Base-by-base conservation (phyloP, 2,329 filamentous ascomycete genomes). In the Sclerotinia glacialis region DNA sequence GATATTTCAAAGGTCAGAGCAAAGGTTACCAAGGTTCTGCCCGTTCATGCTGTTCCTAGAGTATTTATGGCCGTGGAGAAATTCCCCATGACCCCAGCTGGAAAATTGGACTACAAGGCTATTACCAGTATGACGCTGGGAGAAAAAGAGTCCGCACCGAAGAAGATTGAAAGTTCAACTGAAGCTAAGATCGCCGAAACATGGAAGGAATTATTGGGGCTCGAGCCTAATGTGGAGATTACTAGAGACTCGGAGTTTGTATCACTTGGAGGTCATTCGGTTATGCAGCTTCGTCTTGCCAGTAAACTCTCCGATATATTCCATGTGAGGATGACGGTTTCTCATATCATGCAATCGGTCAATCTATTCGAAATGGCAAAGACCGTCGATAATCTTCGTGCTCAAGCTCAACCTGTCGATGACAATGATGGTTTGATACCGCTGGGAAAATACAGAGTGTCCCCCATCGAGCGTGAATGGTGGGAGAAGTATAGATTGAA, bases 41-140 rank as follows among this genome's bases (percentile, higher is more conserved):
- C 74, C 9, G n/a, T 46, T 4, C 75, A 76, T 64, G 72, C 74
- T 5, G 53, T 77, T 16, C 77, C 77, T 14, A 63, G 67, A 5
- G 44, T 69, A 9, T 73, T 78, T 2, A 34, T 69, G 1, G 63
- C 72, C 5, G 71, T 75, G 2, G 67, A 73, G 0, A 52, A 67
- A 21, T 73, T 79, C 23, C 78, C 77, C 11, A 71, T 71, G 66
- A 78, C 76, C 1, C 37, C 64, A 8, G 68, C 69, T 34, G 75
- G 75, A 3, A 79, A 79, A 65, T 55, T 77, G 0, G 76, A 79
- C 67, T 77, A 78, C 66, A 76, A 73, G 26, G 70, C 68, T 21
- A 69, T 78, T 42, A 47, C 40, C 40, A 55, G 23, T 4, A 34
- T 58, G 40, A 56, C 49, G 7, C 16, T 58, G 11, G 34, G 14